A percentile compares a stretch with the other conserved stretches of the same genome.
phyloP scores from a whole-genome alignment of 2,329 filamentous ascomycete genomes.

The Huntiella bhutanensis region DNA sequence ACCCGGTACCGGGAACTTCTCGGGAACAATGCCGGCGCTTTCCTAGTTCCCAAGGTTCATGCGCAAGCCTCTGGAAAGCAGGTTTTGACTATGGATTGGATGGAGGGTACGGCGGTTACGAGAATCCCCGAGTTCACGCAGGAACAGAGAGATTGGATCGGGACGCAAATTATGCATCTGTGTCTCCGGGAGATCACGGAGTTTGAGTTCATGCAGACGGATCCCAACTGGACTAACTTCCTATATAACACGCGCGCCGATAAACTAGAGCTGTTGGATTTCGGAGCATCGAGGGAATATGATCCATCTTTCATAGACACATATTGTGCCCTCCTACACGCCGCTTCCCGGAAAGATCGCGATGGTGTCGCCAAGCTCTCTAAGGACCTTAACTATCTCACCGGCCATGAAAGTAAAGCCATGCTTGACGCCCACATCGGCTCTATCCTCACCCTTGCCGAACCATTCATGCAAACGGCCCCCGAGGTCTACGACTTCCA shows the following conservation, averaged over 20 bases:
- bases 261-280: constrained; percentile 81
- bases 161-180: constrained; percentile 77
- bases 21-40: constrained; percentile 43
- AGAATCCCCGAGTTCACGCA: constrained; percentile 59
- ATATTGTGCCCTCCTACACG: constrained; percentile 64
- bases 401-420: constrained; percentile 62
- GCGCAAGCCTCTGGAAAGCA: constrained; percentile 64
- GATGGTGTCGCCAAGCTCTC: constrained; percentile 46
- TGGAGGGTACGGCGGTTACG: constrained; percentile 73
- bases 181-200: constrained; percentile 85
- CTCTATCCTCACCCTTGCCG: constrained; percentile 74
- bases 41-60: constrained; percentile 63
- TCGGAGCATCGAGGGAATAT: constrained; percentile 79
- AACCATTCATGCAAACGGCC: constrained; percentile 63
- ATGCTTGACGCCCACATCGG: constrained; percentile 89
- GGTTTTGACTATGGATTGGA: constrained; percentile 83
- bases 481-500: constrained; percentile 80
- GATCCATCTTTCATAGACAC: constrained; percentile 59
- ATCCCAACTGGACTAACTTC: constrained; percentile 99
- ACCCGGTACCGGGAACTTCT: constrained; percentile 60
- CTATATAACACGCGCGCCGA: constrained; percentile 57
- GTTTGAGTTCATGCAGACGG: constrained; percentile 97
- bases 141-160: constrained; percentile 83
- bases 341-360: constrained; percentile 55
- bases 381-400: constrained; percentile 70